A percentile compares a stretch with the other conserved stretches of the same genome.
These are phyloP conservation scores for Capniomyces stellatus DNA, from an alignment of 371 early-diverging fungal genomes.

Conservation along the genomic window DNA sequence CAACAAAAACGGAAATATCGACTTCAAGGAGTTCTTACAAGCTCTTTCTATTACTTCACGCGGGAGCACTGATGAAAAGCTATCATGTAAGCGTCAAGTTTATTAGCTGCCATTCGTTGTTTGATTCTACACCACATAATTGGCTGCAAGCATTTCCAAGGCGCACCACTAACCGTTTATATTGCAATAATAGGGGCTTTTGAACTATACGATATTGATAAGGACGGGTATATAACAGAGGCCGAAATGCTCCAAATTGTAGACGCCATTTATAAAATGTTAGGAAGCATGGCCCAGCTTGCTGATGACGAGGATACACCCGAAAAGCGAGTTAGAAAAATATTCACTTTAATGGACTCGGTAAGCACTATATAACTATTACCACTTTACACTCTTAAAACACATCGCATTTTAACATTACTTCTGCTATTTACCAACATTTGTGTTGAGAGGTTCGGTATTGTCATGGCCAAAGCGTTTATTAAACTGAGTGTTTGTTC, in stretches of 20 bases:
- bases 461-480: background rate
- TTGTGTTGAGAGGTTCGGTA: too few relatives aligned
- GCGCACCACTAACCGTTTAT: background rate
- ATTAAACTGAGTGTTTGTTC: background rate
- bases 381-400: constrained; percentile 5
- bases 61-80: constrained; percentile 72
- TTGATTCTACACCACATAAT: too few relatives aligned
- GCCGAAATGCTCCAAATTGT: constrained; percentile 83
- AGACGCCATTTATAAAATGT: constrained; percentile 86
- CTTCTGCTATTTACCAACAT: too few relatives aligned
- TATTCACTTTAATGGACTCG: constrained; percentile 73
- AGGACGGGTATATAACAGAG: constrained; percentile 70
- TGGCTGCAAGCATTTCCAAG: too few relatives aligned
- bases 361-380: constrained; percentile 14
- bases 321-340: constrained; percentile 75
- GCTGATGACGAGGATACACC: constrained; percentile 88
- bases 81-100: constrained; percentile 47
- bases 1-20: constrained; percentile 72
- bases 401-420: too few relatives aligned
- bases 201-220: constrained; percentile 80
- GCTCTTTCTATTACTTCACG: constrained; percentile 74
- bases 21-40: constrained; percentile 82
- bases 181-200: constrained; percentile 16
- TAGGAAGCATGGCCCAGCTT: constrained; percentile 73
- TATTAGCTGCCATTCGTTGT: too few relatives aligned